These are phyloP conservation scores for Thinopyrum elongatum DNA, from an alignment of 176 grass and related monocot genomes.

Conservation along the genomic window DNA sequence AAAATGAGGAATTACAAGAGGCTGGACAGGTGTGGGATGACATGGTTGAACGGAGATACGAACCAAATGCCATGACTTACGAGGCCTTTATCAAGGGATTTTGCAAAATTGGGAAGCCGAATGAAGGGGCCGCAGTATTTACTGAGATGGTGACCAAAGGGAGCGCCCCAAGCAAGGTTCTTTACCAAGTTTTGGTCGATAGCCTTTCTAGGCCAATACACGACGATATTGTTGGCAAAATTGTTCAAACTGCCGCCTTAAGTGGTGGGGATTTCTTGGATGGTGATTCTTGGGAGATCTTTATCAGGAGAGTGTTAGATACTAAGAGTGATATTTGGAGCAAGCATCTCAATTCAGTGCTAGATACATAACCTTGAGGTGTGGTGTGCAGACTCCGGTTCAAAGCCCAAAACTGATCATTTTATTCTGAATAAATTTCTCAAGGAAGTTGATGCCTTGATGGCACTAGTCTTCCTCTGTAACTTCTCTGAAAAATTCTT, in stretches of 20 bases:
- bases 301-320: constrained; percentile 47
- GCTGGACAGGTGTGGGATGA: constrained; percentile 72
- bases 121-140: constrained; percentile 48
- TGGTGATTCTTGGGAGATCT: constrained; percentile 51
- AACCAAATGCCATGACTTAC: constrained; percentile 61
- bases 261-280: constrained; percentile 18
- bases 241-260: constrained; percentile 41
- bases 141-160: constrained; percentile 65
- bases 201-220: constrained; percentile 36
- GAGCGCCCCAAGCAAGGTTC: constrained; percentile 40
- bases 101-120: constrained; percentile 54
- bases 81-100: constrained; percentile 78
- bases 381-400: background rate
- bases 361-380: constrained; percentile 25
- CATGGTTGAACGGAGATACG: constrained; percentile 61
- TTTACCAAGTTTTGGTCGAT: constrained; percentile 44
- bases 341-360: constrained; percentile 27
- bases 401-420: background rate
- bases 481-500: background rate
- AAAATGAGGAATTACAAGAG: constrained; percentile 64
- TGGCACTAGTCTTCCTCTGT: background rate
- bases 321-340: constrained; percentile 6
- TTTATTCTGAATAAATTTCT: background rate
- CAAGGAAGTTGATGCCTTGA: background rate
- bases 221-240: constrained; percentile 19